Base-by-base conservation (phyloP, 1,284 basidiomycete genomes). In the Boletus semigastroideus region DNA sequence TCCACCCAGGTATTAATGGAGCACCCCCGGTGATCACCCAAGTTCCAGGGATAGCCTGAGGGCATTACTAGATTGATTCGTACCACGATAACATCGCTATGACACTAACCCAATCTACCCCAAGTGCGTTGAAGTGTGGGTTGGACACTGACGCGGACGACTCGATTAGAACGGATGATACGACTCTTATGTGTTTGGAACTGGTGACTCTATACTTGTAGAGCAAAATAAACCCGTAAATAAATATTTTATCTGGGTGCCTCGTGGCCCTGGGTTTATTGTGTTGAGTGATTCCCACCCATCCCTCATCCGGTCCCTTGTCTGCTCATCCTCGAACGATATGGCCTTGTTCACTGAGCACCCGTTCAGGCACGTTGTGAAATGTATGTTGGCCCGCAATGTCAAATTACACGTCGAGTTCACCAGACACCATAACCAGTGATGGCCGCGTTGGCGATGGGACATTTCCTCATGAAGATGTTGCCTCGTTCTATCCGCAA, bases 1-100 rank as follows among this genome's bases (percentile, higher is more conserved):
- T 90, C 55, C 86, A 87, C 58, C 86, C 84, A 39, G 80, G 82
- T 48, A 57, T 77, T 46, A 79, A 80, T 56, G 86, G 87, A 39
- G 76, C 74, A 42, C 75, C 79, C 20, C 74, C 86, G 16, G 76
- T 78, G n/a, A 72, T 90, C 49, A 82, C 79, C 13, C 82, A 84
- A 61, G 71, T 87, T 17, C 83, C 81, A 17, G 73, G 79, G 40
- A 53, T 73, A 48, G 53, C 62, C 17, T 64, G 40, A 67, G 41
- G 37, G 36, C n/a, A 42, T 46, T 19, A 2, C 33, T 33, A 46
- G 22, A 48, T 31, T 33, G 44, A 49, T 25, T 27, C 14, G 25
- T 31, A 37, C 49, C 28, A 30, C 16, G 12, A 39, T 17, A 38
- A 36, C 33, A 38, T 37, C 6, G 20, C 19, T 37, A 37, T 17